Evolutionary conservation across 768 basidiomycete species (phyloP), one percentile per base, ranked within the genome.

Genomic region (Dentipellis sp.): DNA sequence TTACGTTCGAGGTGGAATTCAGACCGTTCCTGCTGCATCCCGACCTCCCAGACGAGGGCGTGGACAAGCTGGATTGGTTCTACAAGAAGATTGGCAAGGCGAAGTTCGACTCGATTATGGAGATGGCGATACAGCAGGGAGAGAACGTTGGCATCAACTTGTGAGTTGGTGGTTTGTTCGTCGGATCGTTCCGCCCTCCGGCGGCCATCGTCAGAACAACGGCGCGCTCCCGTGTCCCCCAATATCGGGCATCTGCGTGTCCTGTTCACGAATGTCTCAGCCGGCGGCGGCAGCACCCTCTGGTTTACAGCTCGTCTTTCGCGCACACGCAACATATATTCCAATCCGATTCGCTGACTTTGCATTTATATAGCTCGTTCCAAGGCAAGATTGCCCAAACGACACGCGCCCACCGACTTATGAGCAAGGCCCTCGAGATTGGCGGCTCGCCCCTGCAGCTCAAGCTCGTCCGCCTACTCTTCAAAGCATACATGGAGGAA

Each of bases 391-490:
- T 91, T 59, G 75, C 78, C 53, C 80, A 82, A 63, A 86, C 88
- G n/a, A 82, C 76, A 38, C 71, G 75, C 17, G 85, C 84, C 9
- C 90, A 91, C 67, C 79, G 89, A 10, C 73, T 93, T 23, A 74
- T 84, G 34, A 78, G 79, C 55, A 86, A 88, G 64, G 88, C 88
- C 1, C 84, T 75, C 66, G 69, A 75, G 59, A 58, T 81, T 17
- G 84, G 83, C 16, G 86, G 87, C 0, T 78, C 82, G 65, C 65
- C 74, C 10, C 64, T 78, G 36, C 89, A 91, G 67, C 66, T 80
- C 6, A 74, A 78, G 1, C 62, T 84, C 42, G 71, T 87, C 45
- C 75, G 75, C 22, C 74, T 73, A 19, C 68, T 90, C 3, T 90
- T 84, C 74, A 77, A 83, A 60, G 82, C 81, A 19, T 81, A 82